Evolutionary conservation across 2,329 filamentous ascomycete species (phyloP), one percentile per base, ranked within the genome.

Genomic region (Ceratocystis huliohia): DNA sequence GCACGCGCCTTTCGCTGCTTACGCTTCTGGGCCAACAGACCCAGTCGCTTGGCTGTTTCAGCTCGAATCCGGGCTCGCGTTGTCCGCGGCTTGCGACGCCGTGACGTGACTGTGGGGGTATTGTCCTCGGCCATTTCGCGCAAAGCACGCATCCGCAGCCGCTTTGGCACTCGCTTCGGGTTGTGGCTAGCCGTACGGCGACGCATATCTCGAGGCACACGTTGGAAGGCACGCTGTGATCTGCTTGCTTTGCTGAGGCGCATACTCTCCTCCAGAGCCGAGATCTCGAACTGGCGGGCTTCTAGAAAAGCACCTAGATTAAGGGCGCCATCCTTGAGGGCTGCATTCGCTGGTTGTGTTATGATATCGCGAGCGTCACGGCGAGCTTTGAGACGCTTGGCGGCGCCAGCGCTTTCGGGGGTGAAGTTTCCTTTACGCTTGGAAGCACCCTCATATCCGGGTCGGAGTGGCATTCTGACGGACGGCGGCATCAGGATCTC

Each of bases 131-230:
- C 79, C 86, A 96, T 95, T 81, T 95, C 83, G 69, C 76, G 78
- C 71, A 79, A 82, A 0, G 91, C 91, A 70, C 88, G 82, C 48
- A 77, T 77, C 66, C 88, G 83, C 72, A 97, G 76, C 69, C 91
- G 80, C 73, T 87, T 88, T 1, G 94, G 94, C 17, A 99, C 87
- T 69, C 88, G 84, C 76, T 93, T 96, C 45, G 89, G 88, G 81
- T 99, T 96, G 76, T 99, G 94, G 74, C 91, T 96, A 22, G 93
- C 94, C 0, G 93, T 96, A 71, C 94, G 82, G 70, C 94, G 82
- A 70, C 94, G 82, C 82, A 99, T 78, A 63, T 87, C 86, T 70
- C 91, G 84, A 1, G 94, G 94, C 4, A 99, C 88, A 71, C 90
- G 84, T 75, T 99, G 94, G 73, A 97, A 97, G 15, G 93, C 92